Conservation (phyloP, 257 asterid genomes). For the Nemophila menziesii region DNA sequence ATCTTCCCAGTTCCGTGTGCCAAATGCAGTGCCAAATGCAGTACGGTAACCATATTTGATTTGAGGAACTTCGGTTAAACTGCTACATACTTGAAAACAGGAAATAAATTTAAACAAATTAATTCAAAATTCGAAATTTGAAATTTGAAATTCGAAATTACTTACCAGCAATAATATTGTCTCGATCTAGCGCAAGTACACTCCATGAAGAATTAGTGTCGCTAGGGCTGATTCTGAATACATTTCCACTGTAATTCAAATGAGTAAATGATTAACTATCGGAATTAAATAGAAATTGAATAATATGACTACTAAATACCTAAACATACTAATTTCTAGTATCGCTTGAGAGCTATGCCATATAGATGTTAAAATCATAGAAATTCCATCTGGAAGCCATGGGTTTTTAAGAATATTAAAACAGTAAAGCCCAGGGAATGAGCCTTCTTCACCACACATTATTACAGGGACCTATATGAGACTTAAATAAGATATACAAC, state of each 20-base stretch:
- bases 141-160: neutral
- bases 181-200: constrained; percentile 60
- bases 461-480: constrained; percentile 62
- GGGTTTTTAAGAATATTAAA: constrained; percentile 39
- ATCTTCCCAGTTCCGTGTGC: constrained; percentile 71
- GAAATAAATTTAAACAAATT: neutral
- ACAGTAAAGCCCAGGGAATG: constrained; percentile 79
- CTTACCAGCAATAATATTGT: constrained; percentile 61
- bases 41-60: constrained; percentile 58
- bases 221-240: constrained; percentile 55
- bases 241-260: constrained; percentile 51
- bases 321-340: constrained; percentile 49
- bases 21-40: constrained; percentile 23
- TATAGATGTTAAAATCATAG: constrained; percentile 57
- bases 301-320: constrained; percentile 30
- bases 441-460: constrained; percentile 65
- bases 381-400: constrained; percentile 88
- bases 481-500: constrained; percentile 9
- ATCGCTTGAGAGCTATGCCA: constrained; percentile 73
- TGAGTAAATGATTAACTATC: constrained; percentile 2
- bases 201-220: constrained; percentile 60
- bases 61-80: constrained; percentile 62
- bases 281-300: constrained; percentile 5
- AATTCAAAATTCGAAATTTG: constrained; percentile 8
- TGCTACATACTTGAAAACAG: constrained; percentile 57